A percentile compares a stretch with the other conserved stretches of the same genome.
phyloP scores from a whole-genome alignment of 1,284 basidiomycete species.

The Sphagnurus paluster region DNA sequence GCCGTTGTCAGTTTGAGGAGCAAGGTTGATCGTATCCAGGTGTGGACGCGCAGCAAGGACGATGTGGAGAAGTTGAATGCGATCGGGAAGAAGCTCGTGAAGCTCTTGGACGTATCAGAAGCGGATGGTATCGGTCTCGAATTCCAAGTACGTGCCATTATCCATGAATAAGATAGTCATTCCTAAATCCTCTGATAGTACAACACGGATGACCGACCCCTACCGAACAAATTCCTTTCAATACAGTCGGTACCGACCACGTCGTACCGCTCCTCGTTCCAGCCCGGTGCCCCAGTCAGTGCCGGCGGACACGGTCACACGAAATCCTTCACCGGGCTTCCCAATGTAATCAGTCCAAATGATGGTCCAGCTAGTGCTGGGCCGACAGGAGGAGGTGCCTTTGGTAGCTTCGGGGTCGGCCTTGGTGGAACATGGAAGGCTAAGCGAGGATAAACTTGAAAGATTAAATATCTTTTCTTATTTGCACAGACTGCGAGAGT shows the following conservation, averaged over 20 bases:
- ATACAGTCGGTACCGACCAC: constrained; percentile 69
- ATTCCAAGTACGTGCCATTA: constrained; percentile 66
- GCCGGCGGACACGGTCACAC: constrained; percentile 22
- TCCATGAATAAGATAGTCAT: constrained; percentile 1
- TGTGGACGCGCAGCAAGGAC: constrained; percentile 85
- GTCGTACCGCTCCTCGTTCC: constrained; percentile 64
- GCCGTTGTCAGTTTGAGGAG: constrained; percentile 87
- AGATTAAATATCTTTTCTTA: not conserved
- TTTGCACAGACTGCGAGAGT: not conserved
- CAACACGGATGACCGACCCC: constrained; percentile 79
- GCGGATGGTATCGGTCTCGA: constrained; percentile 82
- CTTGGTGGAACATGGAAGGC: constrained; percentile 30
- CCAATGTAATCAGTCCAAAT: constrained; percentile 4
- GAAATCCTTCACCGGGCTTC: constrained; percentile 14
- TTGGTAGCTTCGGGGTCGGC: constrained; percentile 52
- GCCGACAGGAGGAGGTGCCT: constrained; percentile 33
- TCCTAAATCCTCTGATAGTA: constrained; percentile 44
- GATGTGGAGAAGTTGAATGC: constrained; percentile 83
- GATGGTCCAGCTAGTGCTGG: constrained; percentile 13
- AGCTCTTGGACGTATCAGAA: constrained; percentile 78
- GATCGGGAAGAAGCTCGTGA: constrained; percentile 81
- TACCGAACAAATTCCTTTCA: constrained; percentile 77
- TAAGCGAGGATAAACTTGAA: constrained; percentile 10
- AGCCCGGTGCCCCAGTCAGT: constrained; percentile 17
- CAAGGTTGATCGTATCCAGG: constrained; percentile 87